A percentile compares a stretch with the other conserved stretches of the same genome.
phyloP scores from a whole-genome alignment of 345 rosid genomes.

The Diplotaxis tenuifolia region DNA sequence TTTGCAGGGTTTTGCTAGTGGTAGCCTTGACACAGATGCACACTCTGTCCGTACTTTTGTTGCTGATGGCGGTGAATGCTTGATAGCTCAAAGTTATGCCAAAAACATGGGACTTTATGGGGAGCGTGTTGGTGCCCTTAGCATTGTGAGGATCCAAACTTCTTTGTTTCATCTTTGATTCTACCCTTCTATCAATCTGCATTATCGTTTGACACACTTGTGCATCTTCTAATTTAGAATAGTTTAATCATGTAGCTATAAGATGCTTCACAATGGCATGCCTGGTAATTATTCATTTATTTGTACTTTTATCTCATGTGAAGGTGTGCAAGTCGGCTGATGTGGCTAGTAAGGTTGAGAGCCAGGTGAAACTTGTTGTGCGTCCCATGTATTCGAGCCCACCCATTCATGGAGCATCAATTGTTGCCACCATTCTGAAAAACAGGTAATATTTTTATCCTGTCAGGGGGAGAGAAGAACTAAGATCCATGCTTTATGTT shows the following conservation, averaged over 20 bases:
- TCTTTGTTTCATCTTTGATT: conserved; percentile 7
- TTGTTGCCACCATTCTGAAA: conserved; percentile 63
- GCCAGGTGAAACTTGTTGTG: conserved; percentile 72
- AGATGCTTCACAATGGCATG: background rate
- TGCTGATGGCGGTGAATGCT: too few relatives aligned
- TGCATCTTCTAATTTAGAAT: background rate
- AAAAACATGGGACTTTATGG: too few relatives aligned
- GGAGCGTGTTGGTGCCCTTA: conserved; percentile 77
- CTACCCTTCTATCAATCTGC: conserved; percentile 12
- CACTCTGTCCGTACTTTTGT: conserved; percentile 56
- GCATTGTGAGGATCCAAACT: conserved; percentile 54
- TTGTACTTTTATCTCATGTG: too few relatives aligned
- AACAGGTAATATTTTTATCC: conserved; percentile 44
- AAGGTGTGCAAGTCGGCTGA: conserved; percentile 74
- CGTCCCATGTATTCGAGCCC: conserved; percentile 77
- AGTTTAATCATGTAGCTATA: background rate
- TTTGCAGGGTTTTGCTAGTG: conserved; percentile 70
- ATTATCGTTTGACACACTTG: background rate
- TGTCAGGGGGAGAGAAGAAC: background rate
- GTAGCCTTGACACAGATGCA: conserved; percentile 65
- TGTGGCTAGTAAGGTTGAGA: conserved; percentile 65
- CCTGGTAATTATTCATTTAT: too few relatives aligned
- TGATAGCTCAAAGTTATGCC: too few relatives aligned
- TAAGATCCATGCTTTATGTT: conserved; percentile 7
- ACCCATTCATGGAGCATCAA: conserved; percentile 74